Base-by-base conservation (phyloP, 2,329 filamentous ascomycete genomes). In the Colletotrichum viniferum region DNA sequence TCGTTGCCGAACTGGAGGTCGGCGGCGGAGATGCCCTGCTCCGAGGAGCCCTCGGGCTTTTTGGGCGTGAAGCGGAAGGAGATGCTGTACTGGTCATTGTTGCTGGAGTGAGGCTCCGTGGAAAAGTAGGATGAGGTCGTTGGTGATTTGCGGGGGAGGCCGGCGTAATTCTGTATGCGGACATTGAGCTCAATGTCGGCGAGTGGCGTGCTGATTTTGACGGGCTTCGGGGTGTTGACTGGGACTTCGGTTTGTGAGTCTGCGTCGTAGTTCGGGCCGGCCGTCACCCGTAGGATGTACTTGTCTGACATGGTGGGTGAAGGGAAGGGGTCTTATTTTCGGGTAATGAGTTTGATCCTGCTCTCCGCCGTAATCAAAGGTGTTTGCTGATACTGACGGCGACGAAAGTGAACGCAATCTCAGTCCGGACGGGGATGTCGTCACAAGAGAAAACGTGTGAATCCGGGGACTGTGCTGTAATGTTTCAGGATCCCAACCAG, bases 1-100 rank as follows among this genome's bases (percentile, higher is more conserved):
- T 98, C 96, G 83, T 98, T 98, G 56, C 96, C 97, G 80, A 98
- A 98, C 69, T 98, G 92, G 4, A 99, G 88, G 77, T 97, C 92
- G 30, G 90, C 84, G 60, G 92, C 95, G 4, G 88, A 88, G 72
- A 98, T 92, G 43, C 89, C 89, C 84, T 84, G 74, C 32, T 7
- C 77, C 75, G 4, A 58, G 74, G 61, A 36, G 48, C 48, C 24
- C 76, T 60, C 68, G 12, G 81, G 81, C 65, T 81, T 82, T 79
- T 94, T 95, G n/a, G 94, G 95, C 1, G 90, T 92, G 83, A 98
- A 95, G 61, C 91, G 90, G 81, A 98, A 93, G 36, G 91, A 89
- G 80, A 98, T 95, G 79, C 93, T 95, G 87, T 98, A 98, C 82
- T 95, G 94, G 84, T 98, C 96, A 68, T 88, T 84, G 78, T 90